phyloP scores from a whole-genome alignment of 225 moss, liverwort and hornwort genomes.

The Ulota crispa region DNA sequence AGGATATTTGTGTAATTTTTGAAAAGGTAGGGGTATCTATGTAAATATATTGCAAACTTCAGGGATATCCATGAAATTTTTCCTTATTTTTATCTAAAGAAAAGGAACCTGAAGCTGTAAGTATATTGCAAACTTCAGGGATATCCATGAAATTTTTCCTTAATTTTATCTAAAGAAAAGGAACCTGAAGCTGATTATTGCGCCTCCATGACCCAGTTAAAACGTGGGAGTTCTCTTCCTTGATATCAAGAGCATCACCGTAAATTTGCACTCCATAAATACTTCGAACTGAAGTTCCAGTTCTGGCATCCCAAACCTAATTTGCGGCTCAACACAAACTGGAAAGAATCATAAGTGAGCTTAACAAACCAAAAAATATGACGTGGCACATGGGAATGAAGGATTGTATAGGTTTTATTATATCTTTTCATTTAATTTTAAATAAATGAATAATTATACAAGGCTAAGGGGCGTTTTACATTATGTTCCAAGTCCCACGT shows the following conservation, averaged over 20 bases:
- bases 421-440: no score
- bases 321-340: neutral
- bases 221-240: slow-evolving; percentile 21
- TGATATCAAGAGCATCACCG: slow-evolving; percentile 73
- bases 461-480: no score
- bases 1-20: no score
- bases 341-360: slow-evolving; percentile 20
- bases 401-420: neutral
- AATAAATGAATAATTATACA: no score
- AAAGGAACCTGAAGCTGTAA: slow-evolving; percentile 60
- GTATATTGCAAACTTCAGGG: no score
- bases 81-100: no score
- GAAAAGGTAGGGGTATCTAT: no score
- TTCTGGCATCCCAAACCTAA: slow-evolving; percentile 79
- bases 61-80: no score
- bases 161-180: no score
- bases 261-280: slow-evolving; percentile 67
- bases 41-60: no score
- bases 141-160: no score
- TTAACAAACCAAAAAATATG: neutral
- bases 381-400: neutral
- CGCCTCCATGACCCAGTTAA: slow-evolving; percentile 76
- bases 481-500: no score
- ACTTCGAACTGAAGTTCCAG: slow-evolving; percentile 53
- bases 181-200: slow-evolving; percentile 64